phyloP scores from a whole-genome alignment of 768 basidiomycete genomes.

The Macrocybe gigantea region DNA sequence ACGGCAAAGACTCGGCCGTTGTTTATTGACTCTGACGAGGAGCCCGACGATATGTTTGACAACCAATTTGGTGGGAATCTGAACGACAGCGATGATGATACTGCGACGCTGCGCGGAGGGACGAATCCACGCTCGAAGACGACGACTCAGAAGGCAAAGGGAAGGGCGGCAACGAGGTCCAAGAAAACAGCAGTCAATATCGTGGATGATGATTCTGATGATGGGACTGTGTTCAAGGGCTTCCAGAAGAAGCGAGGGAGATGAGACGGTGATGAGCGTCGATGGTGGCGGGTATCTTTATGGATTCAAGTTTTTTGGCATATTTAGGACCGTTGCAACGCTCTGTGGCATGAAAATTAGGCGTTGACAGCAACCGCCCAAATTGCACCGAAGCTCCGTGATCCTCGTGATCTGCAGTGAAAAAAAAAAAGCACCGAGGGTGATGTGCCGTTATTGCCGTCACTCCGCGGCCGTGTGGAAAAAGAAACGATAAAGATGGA shows the following conservation, averaged over 20 bases:
- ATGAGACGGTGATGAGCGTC: not conserved
- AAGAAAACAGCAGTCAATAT: conserved; percentile 32
- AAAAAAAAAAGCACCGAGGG: no score
- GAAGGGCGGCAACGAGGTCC: conserved; percentile 17
- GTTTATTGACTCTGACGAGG: conserved; percentile 49
- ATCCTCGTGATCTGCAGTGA: no score
- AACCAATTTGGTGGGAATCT: conserved; percentile 19
- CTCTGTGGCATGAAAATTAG: no score
- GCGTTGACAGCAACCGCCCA: no score
- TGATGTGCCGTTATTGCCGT: no score
- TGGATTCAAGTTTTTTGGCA: no score
- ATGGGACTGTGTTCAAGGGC: conserved; percentile 65
- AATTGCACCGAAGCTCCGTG: no score
- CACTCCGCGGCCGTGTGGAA: no score
- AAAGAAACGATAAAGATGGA: no score
- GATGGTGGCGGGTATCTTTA: no score
- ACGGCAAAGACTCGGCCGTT: conserved; percentile 34
- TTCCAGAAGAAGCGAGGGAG: conserved; percentile 30
- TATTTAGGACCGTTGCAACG: no score
- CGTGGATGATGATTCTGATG: conserved; percentile 65
- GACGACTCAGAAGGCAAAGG: conserved; percentile 12
- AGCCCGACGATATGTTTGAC: conserved; percentile 13
- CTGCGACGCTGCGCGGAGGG: conserved; percentile 14
- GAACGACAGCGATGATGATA: conserved; percentile 12
- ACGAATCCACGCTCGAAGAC: conserved; percentile 19